Evolutionary conservation across 1,139 yeast genomes (phyloP).

Genomic region (Pichia sp.): DNA sequence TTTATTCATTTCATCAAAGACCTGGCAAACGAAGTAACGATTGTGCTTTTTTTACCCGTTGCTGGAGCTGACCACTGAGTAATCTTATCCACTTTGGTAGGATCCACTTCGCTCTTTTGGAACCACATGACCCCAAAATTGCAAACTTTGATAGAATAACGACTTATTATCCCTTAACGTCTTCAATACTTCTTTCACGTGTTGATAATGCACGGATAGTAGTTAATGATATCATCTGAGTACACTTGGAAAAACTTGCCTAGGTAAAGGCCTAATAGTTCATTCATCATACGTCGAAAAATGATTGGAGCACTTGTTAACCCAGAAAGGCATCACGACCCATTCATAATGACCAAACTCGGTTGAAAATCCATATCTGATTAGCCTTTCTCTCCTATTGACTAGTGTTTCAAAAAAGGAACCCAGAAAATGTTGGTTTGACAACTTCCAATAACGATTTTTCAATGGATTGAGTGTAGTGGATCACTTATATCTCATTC

Average conservation of each 20-base stretch:
- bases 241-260: background rate
- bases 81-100: background rate
- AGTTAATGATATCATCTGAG: background rate
- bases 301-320: conserved; percentile 15
- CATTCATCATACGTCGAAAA: conserved; percentile 7
- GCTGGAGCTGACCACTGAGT: background rate
- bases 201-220: background rate
- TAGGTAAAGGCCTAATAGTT: background rate
- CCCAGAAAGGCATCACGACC: conserved; percentile 22
- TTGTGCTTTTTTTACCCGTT: background rate
- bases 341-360: conserved; percentile 16
- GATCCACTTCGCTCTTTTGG: background rate
- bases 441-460: too few relatives aligned
- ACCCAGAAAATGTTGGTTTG: too few relatives aligned
- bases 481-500: too few relatives aligned
- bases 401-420: too few relatives aligned
- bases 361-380: conserved; percentile 5
- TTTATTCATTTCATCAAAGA: too few relatives aligned
- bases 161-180: background rate
- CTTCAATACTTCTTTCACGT: background rate
- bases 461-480: too few relatives aligned
- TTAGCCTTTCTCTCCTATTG: too few relatives aligned
- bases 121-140: background rate
- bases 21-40: background rate
- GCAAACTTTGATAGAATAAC: background rate